Percentiles rank a stretch among this genome's conserved stretches.
Evolutionary conservation across 2,329 filamentous ascomycete genomes (phyloP).

Genomic region (Chaetomium sp.): DNA sequence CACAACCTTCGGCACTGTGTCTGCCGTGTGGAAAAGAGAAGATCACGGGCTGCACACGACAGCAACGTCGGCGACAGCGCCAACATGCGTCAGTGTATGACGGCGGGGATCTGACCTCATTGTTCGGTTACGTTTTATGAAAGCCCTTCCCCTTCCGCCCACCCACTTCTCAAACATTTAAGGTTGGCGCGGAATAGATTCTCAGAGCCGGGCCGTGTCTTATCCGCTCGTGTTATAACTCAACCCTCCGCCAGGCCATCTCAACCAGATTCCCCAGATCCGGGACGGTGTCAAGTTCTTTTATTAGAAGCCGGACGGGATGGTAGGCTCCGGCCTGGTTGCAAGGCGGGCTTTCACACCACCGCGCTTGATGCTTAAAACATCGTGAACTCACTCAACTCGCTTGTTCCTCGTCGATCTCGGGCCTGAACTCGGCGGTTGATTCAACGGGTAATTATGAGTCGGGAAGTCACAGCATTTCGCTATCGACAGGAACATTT

Average conservation of each 20-base stretch:
- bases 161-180: not conserved
- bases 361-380: too few species aligned
- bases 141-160: too few species aligned
- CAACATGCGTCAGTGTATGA: not conserved
- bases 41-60: too few species aligned
- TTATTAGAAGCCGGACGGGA: conserved; percentile 21
- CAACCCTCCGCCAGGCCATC: conserved; percentile 5
- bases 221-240: conserved; percentile 4
- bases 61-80: too few species aligned
- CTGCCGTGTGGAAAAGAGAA: too few species aligned
- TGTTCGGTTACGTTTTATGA: not conserved
- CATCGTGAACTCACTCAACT: too few species aligned
- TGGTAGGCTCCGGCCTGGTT: not conserved
- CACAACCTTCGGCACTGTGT: too few species aligned
- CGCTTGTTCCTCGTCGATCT: too few species aligned
- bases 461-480: not conserved
- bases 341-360: not conserved
- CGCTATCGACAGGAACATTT: too few species aligned
- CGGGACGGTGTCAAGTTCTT: conserved; percentile 20
- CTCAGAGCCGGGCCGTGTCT: conserved; percentile 9
- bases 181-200: conserved; percentile 17
- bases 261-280: conserved; percentile 17
- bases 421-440: not conserved
- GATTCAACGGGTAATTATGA: not conserved
- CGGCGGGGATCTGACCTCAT: not conserved